Percentiles rank a stretch among this genome's conserved stretches.
Evolutionary conservation across 179 eudicot species (phyloP).

Genomic region (Heliamphora pulchella): DNA sequence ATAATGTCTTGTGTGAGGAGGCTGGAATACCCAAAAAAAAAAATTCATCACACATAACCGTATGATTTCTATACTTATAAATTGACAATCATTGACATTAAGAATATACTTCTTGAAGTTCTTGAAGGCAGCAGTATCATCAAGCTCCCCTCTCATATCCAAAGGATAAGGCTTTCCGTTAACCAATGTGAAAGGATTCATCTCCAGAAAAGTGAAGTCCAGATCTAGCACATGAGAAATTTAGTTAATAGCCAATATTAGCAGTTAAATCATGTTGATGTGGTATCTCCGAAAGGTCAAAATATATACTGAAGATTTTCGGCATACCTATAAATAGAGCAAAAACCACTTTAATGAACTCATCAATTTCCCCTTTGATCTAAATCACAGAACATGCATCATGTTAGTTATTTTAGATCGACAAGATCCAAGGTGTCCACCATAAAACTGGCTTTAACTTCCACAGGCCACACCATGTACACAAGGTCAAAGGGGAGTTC

Average conservation of each 20-base stretch:
- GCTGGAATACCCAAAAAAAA: background rate
- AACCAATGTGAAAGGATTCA: conserved; percentile 66
- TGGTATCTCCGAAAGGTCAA: background rate
- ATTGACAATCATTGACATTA: background rate
- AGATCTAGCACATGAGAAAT: conserved; percentile 32
- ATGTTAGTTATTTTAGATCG: conserved; percentile 2
- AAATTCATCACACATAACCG: background rate
- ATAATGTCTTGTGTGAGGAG: conserved; percentile 7
- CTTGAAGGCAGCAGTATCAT: conserved; percentile 68
- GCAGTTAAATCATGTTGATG: background rate
- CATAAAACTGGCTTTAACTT: background rate
- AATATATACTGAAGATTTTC: background rate
- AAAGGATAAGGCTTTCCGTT: conserved; percentile 69
- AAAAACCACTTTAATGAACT: conserved; percentile 39
- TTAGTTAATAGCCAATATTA: background rate
- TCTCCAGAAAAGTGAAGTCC: conserved; percentile 67
- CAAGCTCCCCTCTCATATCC: conserved; percentile 76
- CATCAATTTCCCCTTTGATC: conserved; percentile 48
- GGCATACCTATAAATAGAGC: conserved; percentile 40
- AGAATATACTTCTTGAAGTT: conserved; percentile 54
- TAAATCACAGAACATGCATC: conserved; percentile 15
- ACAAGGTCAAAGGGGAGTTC: background rate
- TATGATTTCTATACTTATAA: background rate
- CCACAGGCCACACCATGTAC: background rate
- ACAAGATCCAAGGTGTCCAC: background rate